Percentiles rank a stretch among this genome's conserved stretches.
phyloP scores from a whole-genome alignment of 352 stramenopile species.

The Pythium aristosporum region DNA sequence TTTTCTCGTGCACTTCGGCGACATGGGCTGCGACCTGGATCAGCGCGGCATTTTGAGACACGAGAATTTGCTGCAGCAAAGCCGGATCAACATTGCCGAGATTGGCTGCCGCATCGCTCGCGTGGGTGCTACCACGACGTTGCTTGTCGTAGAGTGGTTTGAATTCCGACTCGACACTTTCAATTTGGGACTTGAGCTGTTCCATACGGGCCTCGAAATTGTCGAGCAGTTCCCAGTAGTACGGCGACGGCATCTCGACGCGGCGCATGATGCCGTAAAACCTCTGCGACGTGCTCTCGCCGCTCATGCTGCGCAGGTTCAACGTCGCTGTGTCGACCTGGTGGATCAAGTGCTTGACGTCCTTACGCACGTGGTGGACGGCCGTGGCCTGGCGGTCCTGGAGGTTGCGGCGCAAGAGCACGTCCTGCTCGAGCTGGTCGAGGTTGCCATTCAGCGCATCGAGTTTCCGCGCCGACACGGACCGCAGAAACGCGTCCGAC shows the following conservation, averaged over 20 bases:
- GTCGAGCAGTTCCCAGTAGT: constrained; percentile 77
- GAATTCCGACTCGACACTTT: constrained; percentile 66
- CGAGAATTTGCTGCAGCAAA: constrained; percentile 68
- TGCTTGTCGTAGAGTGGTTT: constrained; percentile 48
- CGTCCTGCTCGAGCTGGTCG: constrained; percentile 56
- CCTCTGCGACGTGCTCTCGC: constrained; percentile 37
- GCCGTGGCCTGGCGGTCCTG: constrained; percentile 56
- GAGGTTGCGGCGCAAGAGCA: constrained; percentile 54
- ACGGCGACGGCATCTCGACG: constrained; percentile 77
- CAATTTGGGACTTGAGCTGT: constrained; percentile 70
- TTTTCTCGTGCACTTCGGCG: constrained; percentile 73
- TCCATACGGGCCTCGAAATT: constrained; percentile 76
- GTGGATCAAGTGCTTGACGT: constrained; percentile 72
- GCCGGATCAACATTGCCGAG: constrained; percentile 28
- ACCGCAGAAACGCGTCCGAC: constrained; percentile 71
- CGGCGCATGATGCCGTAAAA: constrained; percentile 69
- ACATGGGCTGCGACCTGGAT: constrained; percentile 77
- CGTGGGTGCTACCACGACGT: constrained; percentile 9
- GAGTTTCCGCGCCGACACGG: constrained; percentile 58
- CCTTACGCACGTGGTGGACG: constrained; percentile 69
- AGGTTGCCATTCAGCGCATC: constrained; percentile 59
- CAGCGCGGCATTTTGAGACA: constrained; percentile 73
- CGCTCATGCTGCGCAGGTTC: constrained; percentile 62
- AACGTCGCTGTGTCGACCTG: constrained; percentile 70
- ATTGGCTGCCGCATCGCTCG: constrained; percentile 18